Conservation (phyloP, 2,329 filamentous ascomycete genomes). For the Myriosclerotinia curreyana region DNA sequence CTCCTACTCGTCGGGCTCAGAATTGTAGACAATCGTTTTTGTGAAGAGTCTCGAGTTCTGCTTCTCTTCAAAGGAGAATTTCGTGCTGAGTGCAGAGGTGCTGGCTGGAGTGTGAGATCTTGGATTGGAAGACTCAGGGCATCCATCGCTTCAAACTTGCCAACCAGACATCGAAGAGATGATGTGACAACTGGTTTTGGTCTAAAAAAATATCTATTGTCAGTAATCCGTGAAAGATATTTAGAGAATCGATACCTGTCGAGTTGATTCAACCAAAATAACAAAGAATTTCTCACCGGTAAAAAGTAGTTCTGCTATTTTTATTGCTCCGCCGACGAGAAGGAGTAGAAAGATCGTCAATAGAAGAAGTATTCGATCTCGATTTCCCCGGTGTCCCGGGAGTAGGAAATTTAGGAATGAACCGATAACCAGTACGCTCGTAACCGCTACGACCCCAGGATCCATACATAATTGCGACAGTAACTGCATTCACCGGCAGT, state of each 20-base stretch:
- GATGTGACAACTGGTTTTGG: slow-evolving; percentile 22
- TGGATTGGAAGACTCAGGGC: slow-evolving; percentile 29
- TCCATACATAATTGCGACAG: slow-evolving; percentile 7
- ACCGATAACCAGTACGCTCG: neutral
- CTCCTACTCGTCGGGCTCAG: slow-evolving; percentile 24
- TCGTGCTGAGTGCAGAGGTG: slow-evolving; percentile 26
- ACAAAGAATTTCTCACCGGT: neutral
- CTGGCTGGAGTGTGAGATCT: slow-evolving; percentile 26
- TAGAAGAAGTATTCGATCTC: slow-evolving; percentile 14
- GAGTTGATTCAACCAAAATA: neutral
- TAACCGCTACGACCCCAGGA: slow-evolving; percentile 10
- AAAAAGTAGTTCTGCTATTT: neutral
- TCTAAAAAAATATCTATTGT: neutral
- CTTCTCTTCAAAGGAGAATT: slow-evolving; percentile 17
- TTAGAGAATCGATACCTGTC: neutral
- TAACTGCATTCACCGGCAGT: neutral
- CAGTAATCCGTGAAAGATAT: neutral
- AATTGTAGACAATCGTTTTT: slow-evolving; percentile 28
- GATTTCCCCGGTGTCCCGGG: neutral
- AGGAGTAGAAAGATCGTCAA: neutral
- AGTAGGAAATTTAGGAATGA: neutral
- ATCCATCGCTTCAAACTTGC: slow-evolving; percentile 37
- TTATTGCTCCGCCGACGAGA: neutral
- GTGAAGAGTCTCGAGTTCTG: slow-evolving; percentile 9
- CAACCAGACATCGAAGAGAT: slow-evolving; percentile 31